phyloP scores from a whole-genome alignment of 2,329 filamentous ascomycete genomes.

The Bipolaris gigantea region DNA sequence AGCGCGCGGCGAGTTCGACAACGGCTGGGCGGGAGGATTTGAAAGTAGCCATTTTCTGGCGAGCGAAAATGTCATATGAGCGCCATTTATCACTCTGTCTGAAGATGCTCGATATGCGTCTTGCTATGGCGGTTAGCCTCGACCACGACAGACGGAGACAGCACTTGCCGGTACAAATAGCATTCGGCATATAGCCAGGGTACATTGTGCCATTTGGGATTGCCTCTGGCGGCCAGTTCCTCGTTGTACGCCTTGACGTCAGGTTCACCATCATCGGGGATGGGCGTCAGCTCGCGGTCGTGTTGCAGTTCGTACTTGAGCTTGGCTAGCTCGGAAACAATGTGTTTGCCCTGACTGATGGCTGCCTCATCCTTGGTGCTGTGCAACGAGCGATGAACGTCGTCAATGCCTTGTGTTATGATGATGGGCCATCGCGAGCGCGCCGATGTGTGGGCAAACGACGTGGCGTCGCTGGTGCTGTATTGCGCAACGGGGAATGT shows the following conservation, averaged over 20 bases:
- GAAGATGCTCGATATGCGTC: slow-evolving; percentile 81
- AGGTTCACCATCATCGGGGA: slow-evolving; percentile 73
- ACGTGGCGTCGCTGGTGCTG: slow-evolving; percentile 77
- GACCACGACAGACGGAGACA: too few relatives aligned
- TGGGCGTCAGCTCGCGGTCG: slow-evolving; percentile 74
- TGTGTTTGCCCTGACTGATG: slow-evolving; percentile 78
- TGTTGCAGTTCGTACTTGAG: slow-evolving; percentile 97
- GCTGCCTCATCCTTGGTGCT: slow-evolving; percentile 64
- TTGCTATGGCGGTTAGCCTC: slow-evolving; percentile 45
- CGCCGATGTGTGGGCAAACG: slow-evolving; percentile 85
- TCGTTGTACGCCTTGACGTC: slow-evolving; percentile 84
- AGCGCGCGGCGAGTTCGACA: slow-evolving; percentile 76
- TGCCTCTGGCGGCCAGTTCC: slow-evolving; percentile 74
- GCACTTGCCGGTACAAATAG: slow-evolving; percentile 77
- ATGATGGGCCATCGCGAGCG: slow-evolving; percentile 92
- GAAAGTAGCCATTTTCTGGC: slow-evolving; percentile 91
- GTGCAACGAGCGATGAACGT: slow-evolving; percentile 76
- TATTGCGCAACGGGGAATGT: slow-evolving; percentile 64
- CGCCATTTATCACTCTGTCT: slow-evolving; percentile 79
- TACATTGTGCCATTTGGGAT: slow-evolving; percentile 77
- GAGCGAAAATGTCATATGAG: slow-evolving; percentile 82
- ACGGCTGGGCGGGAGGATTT: slow-evolving; percentile 86
- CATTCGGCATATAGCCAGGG: slow-evolving; percentile 93
- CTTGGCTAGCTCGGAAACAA: slow-evolving; percentile 74
- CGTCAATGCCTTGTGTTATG: slow-evolving; percentile 88